These are phyloP conservation scores for Heliocybe sulcata DNA, from an alignment of 1,284 basidiomycete genomes.

Conservation along the genomic window DNA sequence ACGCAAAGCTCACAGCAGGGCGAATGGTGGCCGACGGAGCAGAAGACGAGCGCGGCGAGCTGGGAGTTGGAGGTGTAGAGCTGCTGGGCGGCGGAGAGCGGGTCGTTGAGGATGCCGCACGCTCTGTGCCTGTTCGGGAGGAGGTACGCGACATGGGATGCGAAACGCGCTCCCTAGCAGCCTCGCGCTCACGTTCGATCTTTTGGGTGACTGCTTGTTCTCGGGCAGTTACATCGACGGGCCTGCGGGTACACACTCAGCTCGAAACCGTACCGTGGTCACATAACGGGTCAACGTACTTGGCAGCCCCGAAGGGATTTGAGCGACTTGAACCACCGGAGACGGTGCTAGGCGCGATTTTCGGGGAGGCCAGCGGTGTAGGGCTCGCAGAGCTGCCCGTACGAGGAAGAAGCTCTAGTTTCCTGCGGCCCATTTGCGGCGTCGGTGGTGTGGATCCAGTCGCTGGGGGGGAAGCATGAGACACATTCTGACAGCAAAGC, in stretches of 20 bases:
- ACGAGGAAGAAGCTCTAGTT: slow-evolving; percentile 79
- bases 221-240: slow-evolving; percentile 75
- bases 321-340: slow-evolving; percentile 34
- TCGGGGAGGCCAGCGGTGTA: slow-evolving; percentile 71
- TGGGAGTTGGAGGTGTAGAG: slow-evolving; percentile 13
- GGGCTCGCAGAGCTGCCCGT: slow-evolving; percentile 51
- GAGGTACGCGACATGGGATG: slow-evolving; percentile 53
- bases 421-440: slow-evolving; percentile 70
- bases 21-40: slow-evolving; percentile 37
- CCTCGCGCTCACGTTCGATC: slow-evolving; percentile 58
- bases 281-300: slow-evolving; percentile 31
- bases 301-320: slow-evolving; percentile 87
- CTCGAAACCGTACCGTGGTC: background rate
- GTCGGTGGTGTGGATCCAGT: slow-evolving; percentile 71
- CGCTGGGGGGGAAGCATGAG: slow-evolving; percentile 31
- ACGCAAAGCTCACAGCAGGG: slow-evolving; percentile 66
- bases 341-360: slow-evolving; percentile 42
- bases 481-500: slow-evolving; percentile 2
- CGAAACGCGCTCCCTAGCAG: slow-evolving; percentile 41
- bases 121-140: slow-evolving; percentile 52
- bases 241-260: slow-evolving; percentile 36
- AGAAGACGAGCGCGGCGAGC: background rate
- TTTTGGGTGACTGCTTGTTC: slow-evolving; percentile 73
- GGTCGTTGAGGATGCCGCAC: slow-evolving; percentile 31
- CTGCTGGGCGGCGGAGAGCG: slow-evolving; percentile 14